These are phyloP conservation scores for Odontarrhena argentea DNA, from an alignment of 345 rosid species.

Conservation along the genomic window DNA sequence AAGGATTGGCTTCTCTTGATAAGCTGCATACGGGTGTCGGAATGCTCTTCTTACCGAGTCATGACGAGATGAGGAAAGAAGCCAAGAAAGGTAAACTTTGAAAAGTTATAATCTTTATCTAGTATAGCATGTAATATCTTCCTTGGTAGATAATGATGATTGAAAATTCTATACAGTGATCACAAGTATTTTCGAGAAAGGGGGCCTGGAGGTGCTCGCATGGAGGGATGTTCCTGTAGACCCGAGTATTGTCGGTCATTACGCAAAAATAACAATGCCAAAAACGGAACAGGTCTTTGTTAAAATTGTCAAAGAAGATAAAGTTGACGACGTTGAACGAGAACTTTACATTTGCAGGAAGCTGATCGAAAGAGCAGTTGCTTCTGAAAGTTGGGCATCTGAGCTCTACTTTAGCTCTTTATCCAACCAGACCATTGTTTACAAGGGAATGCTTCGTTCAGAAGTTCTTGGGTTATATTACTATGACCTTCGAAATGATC, in stretches of 20 bases:
- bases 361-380: constrained; percentile 80
- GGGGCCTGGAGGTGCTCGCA: constrained; percentile 97
- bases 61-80: constrained; percentile 57
- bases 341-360: constrained; percentile 94
- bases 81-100: constrained; percentile 74
- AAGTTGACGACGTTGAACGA: constrained; percentile 87
- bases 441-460: constrained; percentile 99
- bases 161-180: constrained; percentile 55
- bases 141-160: constrained; percentile 23
- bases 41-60: constrained; percentile 84
- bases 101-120: neutral
- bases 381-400: constrained; percentile 73
- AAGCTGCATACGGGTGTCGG: constrained; percentile 90
- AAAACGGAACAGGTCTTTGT: constrained; percentile 93
- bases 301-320: constrained; percentile 86
- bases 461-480: constrained; percentile 93
- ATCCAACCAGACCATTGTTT: constrained; percentile 92
- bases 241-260: constrained; percentile 77
- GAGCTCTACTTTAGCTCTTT: constrained; percentile 93
- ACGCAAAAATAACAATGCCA: constrained; percentile 95
- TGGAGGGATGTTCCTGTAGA: constrained; percentile 97
- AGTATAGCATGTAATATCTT: constrained; percentile 4
- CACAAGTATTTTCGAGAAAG: constrained; percentile 76
- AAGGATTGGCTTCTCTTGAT: constrained; percentile 78
- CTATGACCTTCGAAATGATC: constrained; percentile 73